Evolutionary conservation across 257 asterid species (phyloP).

Genomic region (Solanum dulcamara): DNA sequence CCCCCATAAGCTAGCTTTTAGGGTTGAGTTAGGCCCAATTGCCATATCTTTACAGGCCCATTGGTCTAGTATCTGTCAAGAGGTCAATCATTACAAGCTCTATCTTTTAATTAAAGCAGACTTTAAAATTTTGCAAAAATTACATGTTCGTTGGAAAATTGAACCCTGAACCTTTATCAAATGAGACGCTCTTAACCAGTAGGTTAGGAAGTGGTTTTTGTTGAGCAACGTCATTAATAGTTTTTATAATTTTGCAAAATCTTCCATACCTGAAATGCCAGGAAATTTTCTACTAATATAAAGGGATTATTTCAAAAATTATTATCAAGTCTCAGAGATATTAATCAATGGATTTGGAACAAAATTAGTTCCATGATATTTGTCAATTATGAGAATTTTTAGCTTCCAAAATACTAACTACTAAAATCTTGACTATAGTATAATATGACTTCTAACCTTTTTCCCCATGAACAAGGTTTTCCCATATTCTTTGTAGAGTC

Average conservation of each 20-base stretch:
- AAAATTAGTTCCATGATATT: neutral
- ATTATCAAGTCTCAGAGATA: neutral
- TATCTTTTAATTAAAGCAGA: neutral
- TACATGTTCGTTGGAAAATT: neutral
- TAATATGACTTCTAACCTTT: conserved; percentile 29
- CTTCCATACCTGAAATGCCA: neutral
- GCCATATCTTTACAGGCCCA: too few relatives aligned
- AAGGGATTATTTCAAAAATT: neutral
- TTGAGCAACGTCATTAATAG: neutral
- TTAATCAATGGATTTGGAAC: neutral
- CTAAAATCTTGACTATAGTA: neutral
- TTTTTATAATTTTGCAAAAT: neutral
- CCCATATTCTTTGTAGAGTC: conserved; percentile 83
- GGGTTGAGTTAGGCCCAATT: too few relatives aligned
- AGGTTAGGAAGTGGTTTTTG: neutral
- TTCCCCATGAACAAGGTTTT: conserved; percentile 46
- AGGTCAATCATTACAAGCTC: neutral
- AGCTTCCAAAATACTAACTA: neutral
- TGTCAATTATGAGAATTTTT: neutral
- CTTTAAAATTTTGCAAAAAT: neutral
- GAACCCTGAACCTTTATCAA: neutral
- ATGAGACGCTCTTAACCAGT: neutral
- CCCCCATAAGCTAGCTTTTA: too few relatives aligned
- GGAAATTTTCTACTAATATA: neutral
- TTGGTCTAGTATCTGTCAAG: neutral